Conservation (phyloP, 768 basidiomycete species). For the Pholiota molesta region DNA sequence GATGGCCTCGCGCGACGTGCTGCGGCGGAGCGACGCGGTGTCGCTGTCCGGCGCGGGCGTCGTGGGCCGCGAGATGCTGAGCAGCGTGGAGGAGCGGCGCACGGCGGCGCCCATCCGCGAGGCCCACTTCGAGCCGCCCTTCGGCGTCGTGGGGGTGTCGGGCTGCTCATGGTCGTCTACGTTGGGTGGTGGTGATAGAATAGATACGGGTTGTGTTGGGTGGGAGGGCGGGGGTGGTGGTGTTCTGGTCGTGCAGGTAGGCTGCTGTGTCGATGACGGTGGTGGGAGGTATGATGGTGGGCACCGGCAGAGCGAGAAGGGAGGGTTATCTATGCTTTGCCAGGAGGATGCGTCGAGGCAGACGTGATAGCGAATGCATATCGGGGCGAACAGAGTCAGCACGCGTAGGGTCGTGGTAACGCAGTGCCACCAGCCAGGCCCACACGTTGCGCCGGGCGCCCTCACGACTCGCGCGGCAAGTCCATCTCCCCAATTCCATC, state of each 20-base stretch:
- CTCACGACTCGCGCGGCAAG: not conserved
- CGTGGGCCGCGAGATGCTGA: slow-evolving; percentile 42
- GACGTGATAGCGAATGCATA: slow-evolving; percentile 10
- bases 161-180: slow-evolving; percentile 28
- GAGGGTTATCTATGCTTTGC: slow-evolving; percentile 40
- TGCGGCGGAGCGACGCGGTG: slow-evolving; percentile 24
- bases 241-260: not conserved
- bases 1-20: slow-evolving; percentile 23
- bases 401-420: slow-evolving; percentile 20
- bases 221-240: slow-evolving; percentile 12
- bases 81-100: slow-evolving; percentile 61
- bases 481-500: slow-evolving; percentile 1
- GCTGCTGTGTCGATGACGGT: slow-evolving; percentile 8
- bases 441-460: slow-evolving; percentile 19
- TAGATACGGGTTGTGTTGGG: slow-evolving; percentile 13
- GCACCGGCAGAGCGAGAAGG: slow-evolving; percentile 20
- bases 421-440: slow-evolving; percentile 11
- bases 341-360: slow-evolving; percentile 51
- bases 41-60: slow-evolving; percentile 30
- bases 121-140: slow-evolving; percentile 49
- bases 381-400: slow-evolving; percentile 8
- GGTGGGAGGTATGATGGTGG: slow-evolving; percentile 13
- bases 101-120: slow-evolving; percentile 60
- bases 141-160: slow-evolving; percentile 18
- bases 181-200: slow-evolving; percentile 7